Evolutionary conservation across 202 grass and related monocot genomes (phyloP).

Genomic region (Miscanthus sacchariflorus): DNA sequence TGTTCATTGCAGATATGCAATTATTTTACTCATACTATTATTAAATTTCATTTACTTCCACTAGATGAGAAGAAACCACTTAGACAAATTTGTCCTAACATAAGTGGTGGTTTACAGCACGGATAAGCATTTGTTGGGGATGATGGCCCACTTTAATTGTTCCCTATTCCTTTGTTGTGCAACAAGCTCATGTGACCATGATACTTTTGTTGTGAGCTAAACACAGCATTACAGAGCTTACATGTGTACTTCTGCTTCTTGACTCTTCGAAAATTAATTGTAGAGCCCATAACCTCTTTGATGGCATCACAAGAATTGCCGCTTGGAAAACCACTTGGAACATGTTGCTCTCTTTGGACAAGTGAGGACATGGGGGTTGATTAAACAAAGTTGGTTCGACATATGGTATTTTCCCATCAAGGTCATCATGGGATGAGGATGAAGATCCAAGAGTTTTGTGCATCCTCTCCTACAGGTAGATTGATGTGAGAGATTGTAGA

Average conservation of each 20-base stretch:
- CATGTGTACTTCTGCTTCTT: slow-evolving; percentile 12
- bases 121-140: neutral
- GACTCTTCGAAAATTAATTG: neutral
- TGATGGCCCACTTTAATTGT: neutral
- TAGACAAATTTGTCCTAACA: neutral
- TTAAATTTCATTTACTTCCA: neutral
- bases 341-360: neutral
- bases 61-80: too few relatives aligned
- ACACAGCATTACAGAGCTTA: neutral
- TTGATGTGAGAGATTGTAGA: neutral
- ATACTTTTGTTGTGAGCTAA: slow-evolving; percentile 27
- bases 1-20: neutral
- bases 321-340: neutral
- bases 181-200: slow-evolving; percentile 40
- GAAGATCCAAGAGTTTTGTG: neutral
- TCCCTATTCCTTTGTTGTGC: slow-evolving; percentile 19
- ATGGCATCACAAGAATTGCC: neutral
- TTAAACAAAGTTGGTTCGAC: neutral
- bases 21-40: neutral
- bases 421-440: neutral
- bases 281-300: neutral
- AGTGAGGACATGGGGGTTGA: neutral
- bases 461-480: neutral
- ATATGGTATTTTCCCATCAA: neutral
- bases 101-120: neutral